Base-by-base conservation (phyloP, 140 eudicot genomes). In the Flaveria floridana region DNA sequence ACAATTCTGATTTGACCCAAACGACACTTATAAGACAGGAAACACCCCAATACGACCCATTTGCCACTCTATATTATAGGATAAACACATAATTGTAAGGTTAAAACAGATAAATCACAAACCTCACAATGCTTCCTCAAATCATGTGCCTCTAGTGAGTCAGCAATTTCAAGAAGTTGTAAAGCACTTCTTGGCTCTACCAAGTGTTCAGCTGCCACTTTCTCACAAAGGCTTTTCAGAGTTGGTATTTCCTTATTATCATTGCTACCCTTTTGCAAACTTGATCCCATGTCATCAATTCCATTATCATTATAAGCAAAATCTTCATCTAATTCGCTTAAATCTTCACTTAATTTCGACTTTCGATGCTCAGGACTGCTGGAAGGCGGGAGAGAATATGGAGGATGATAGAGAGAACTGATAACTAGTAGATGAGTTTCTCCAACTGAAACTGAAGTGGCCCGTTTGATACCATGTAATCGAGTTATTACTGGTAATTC, bases 371-470 rank as follows among this genome's bases (percentile, higher is more conserved):
- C 74, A 51, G 80, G 37, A 68, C 16, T 59, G 58, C 73, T 65
- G 3, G 71, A 21, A 30, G 57, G 53, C 47, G 56, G 73, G 15
- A 77, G 76, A 79, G 79, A 67, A 78, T 84, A 91, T 14, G 83
- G 51, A 65, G 97, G 99, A 81, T 95, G 99, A 83, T 88, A 91
- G 18, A 89, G 91, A 7, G 99, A 90, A 76, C 87, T 86, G 70
- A 91, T 79, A 68, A 86, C 81, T 80, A 95, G 75, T 6, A 95
- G 61, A 84, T 95, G 99, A 0, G 99, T 91, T 82, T 95, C 99
- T 68, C 99, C 99, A 78, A 95, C 97, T 10, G 99, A 78, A 75
- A 91, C 91, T 42, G 96, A 85, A 70, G 99, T 91, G 26, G 96
- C 96, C 81, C 85, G 82, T 75, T 95, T 95, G 20, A 84, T 48